These are phyloP conservation scores for Trichoderma arundinaceum DNA, from an alignment of 2,329 filamentous ascomycete genomes.

Conservation along the genomic window DNA sequence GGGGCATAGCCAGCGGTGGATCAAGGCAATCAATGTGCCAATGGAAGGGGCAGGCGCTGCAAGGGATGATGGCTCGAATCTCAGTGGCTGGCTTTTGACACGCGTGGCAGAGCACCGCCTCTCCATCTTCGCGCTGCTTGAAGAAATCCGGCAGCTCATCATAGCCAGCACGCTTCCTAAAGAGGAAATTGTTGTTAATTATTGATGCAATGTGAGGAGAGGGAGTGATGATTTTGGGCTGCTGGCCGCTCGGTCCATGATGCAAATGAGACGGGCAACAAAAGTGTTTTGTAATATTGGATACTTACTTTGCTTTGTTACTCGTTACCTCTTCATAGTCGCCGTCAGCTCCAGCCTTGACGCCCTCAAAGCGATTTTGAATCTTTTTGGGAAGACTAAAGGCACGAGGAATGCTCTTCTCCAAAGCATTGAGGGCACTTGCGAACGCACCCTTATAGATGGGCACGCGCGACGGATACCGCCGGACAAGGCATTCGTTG, in stretches of 20 bases:
- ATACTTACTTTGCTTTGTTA: slow-evolving; percentile 69
- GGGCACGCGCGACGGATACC: slow-evolving; percentile 53
- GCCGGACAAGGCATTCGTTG: slow-evolving; percentile 67
- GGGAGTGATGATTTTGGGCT: too few species aligned
- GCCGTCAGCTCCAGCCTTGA: slow-evolving; percentile 76
- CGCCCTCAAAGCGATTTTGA: slow-evolving; percentile 78
- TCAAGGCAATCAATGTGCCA: slow-evolving; percentile 96
- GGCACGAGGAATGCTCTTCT: slow-evolving; percentile 71
- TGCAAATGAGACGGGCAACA: neutral
- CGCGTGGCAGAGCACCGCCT: slow-evolving; percentile 75
- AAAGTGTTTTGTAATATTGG: neutral
- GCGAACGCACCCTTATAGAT: slow-evolving; percentile 64
- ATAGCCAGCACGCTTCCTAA: slow-evolving; percentile 58
- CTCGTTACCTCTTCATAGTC: slow-evolving; percentile 75
- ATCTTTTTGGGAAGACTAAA: slow-evolving; percentile 74
- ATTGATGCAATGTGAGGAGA: neutral
- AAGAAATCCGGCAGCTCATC: slow-evolving; percentile 71
- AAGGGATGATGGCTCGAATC: slow-evolving; percentile 77
- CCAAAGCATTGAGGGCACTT: slow-evolving; percentile 66
- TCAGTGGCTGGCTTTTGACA: slow-evolving; percentile 71
- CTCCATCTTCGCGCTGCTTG: slow-evolving; percentile 75
- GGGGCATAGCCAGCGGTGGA: slow-evolving; percentile 80
- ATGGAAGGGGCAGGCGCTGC: slow-evolving; percentile 78
- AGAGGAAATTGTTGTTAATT: neutral
- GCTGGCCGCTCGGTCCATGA: neutral